Evolutionary conservation across 2,329 filamentous ascomycete species (phyloP).

Genomic region (Endoconidiophora laricicola): DNA sequence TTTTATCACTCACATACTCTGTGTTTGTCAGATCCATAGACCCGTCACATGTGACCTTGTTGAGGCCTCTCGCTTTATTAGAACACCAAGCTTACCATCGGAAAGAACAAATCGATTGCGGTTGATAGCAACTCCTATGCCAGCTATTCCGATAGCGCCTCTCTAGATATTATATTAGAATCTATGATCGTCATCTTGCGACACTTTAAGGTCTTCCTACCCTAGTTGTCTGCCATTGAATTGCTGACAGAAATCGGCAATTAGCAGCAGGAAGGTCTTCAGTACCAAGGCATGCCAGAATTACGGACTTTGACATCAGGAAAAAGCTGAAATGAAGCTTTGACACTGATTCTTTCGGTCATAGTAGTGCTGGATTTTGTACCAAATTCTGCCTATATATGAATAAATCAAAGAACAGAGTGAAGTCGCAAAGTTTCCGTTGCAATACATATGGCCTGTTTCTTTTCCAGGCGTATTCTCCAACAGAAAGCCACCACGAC

Average conservation of each 20-base stretch:
- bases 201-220: constrained; percentile 22
- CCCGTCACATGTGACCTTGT: constrained; percentile 42
- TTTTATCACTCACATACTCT: constrained; percentile 41
- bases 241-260: constrained; percentile 53
- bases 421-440: too few species aligned
- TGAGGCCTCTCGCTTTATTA: constrained; percentile 30
- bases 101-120: constrained; percentile 46
- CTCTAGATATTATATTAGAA: constrained; percentile 12
- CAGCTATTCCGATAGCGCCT: constrained; percentile 41
- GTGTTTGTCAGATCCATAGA: constrained; percentile 34
- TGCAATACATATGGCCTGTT: too few species aligned
- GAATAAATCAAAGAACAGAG: too few species aligned
- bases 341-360: too few species aligned
- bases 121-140: constrained; percentile 44
- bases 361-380: too few species aligned
- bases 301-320: not conserved
- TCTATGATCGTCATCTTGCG: not conserved
- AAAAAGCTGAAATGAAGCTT: too few species aligned
- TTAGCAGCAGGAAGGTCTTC: constrained; percentile 42
- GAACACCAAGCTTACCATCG: constrained; percentile 41
- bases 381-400: too few species aligned
- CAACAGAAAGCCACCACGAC: too few species aligned
- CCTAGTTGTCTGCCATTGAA: constrained; percentile 55
- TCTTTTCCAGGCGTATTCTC: too few species aligned
- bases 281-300: constrained; percentile 31